A percentile compares a stretch with the other conserved stretches of the same genome.
phyloP scores from a whole-genome alignment of 129 eudicot genomes.

The Escallonia herrerae region DNA sequence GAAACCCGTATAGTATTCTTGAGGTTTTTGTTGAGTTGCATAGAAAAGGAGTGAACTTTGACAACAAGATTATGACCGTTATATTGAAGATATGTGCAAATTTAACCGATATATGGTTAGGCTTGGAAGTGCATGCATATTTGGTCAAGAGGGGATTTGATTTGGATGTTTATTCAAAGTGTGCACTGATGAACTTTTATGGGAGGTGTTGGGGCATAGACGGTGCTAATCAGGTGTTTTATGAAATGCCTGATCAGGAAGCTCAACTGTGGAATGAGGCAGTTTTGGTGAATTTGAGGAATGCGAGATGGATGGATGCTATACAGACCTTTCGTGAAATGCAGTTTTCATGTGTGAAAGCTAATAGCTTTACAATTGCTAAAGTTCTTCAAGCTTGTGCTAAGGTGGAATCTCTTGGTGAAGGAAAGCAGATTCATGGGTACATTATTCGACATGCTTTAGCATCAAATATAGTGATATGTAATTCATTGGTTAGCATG shows the following conservation, averaged over 20 bases:
- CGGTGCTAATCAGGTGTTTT: slow-evolving; percentile 21
- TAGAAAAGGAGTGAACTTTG: slow-evolving; percentile 32
- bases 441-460: slow-evolving; percentile 28
- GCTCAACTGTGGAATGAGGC: slow-evolving; percentile 39
- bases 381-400: slow-evolving; percentile 52
- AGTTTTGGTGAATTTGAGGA: slow-evolving; percentile 34
- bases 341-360: slow-evolving; percentile 37
- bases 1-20: slow-evolving; percentile 42
- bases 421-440: slow-evolving; percentile 54
- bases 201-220: slow-evolving; percentile 35
- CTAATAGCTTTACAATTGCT: slow-evolving; percentile 25
- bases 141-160: slow-evolving; percentile 43
- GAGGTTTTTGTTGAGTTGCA: slow-evolving; percentile 35
- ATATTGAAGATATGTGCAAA: slow-evolving; percentile 36
- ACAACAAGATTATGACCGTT: slow-evolving; percentile 10
- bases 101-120: slow-evolving; percentile 30
- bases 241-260: slow-evolving; percentile 16
- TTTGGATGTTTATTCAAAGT: slow-evolving; percentile 26
- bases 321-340: slow-evolving; percentile 27
- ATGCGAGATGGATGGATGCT: slow-evolving; percentile 26
- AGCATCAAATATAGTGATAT: slow-evolving; percentile 21
- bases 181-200: slow-evolving; percentile 48
- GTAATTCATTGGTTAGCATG: slow-evolving; percentile 47
- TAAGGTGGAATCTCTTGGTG: slow-evolving; percentile 23
- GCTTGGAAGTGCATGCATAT: slow-evolving; percentile 42